phyloP scores from a whole-genome alignment of 306 rosid genomes.

The Neltuma alba region DNA sequence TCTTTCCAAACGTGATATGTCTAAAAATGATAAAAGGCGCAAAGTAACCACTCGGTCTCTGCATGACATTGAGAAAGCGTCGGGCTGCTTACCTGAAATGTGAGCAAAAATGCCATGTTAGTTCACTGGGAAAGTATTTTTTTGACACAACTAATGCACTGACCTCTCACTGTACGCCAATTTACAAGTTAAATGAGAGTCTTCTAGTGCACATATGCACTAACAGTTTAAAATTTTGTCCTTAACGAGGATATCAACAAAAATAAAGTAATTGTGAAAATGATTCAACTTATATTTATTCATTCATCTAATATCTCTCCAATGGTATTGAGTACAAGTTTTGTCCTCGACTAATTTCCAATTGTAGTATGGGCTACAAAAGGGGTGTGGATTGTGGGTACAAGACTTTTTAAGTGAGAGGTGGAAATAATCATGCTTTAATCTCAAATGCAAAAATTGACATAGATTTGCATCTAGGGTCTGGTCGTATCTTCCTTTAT shows the following conservation, averaged over 20 bases:
- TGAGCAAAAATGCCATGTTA: slow-evolving; percentile 38
- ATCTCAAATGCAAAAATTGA: background rate
- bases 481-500: background rate
- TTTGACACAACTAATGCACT: slow-evolving; percentile 5
- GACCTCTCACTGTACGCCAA: background rate
- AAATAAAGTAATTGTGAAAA: background rate
- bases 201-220: background rate
- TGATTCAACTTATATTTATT: background rate
- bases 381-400: background rate
- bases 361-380: slow-evolving; percentile 1
- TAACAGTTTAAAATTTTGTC: background rate
- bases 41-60: slow-evolving; percentile 34
- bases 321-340: background rate
- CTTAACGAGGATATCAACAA: background rate
- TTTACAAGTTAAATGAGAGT: background rate
- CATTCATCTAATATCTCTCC: background rate
- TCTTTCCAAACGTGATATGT: slow-evolving; percentile 36
- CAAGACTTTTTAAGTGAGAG: background rate
- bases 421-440: background rate
- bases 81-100: slow-evolving; percentile 41
- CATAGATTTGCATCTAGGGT: background rate
- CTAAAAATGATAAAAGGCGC: slow-evolving; percentile 43
- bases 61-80: slow-evolving; percentile 17
- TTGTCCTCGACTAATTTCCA: background rate
- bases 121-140: slow-evolving; percentile 14